These are phyloP conservation scores for Flaveria brownii DNA, from an alignment of 129 eudicot species.

Conservation along the genomic window DNA sequence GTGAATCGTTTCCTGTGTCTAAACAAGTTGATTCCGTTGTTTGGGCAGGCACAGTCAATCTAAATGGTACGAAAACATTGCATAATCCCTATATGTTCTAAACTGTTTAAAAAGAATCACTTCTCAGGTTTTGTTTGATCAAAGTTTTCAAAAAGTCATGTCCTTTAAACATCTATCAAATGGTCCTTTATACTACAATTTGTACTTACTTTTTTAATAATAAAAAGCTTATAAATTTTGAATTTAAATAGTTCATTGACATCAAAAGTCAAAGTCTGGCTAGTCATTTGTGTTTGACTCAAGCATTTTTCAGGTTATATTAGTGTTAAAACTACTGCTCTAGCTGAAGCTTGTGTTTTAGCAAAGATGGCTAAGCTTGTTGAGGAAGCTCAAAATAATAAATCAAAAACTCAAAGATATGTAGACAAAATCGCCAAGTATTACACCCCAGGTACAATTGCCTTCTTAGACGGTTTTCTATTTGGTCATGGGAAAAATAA, in stretches of 20 bases:
- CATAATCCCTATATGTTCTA: background rate
- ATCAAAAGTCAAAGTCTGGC: slow-evolving; percentile 1
- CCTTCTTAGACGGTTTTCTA: background rate
- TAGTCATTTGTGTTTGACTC: background rate
- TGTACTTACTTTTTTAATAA: background rate
- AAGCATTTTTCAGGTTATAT: slow-evolving; percentile 55
- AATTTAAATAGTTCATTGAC: background rate
- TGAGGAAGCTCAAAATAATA: slow-evolving; percentile 86
- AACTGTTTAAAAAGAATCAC: no score
- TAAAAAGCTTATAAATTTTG: background rate
- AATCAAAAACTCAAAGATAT: slow-evolving; percentile 70
- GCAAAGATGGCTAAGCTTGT: slow-evolving; percentile 92
- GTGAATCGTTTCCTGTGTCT: slow-evolving; percentile 85
- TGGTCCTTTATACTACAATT: background rate
- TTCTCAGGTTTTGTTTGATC: background rate
- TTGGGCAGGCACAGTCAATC: slow-evolving; percentile 88
- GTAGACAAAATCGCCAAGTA: slow-evolving; percentile 70
- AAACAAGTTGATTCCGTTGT: slow-evolving; percentile 75
- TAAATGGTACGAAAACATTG: slow-evolving; percentile 60
- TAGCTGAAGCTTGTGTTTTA: slow-evolving; percentile 88
- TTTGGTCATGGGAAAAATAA: background rate
- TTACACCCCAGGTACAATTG: slow-evolving; percentile 72
- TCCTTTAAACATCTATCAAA: background rate
- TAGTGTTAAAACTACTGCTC: slow-evolving; percentile 62
- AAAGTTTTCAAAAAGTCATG: background rate